Evolutionary conservation across 495 filamentous ascomycete genomes (phyloP), one percentile per base, ranked within the genome.

Genomic region (Penicillium paxilli): DNA sequence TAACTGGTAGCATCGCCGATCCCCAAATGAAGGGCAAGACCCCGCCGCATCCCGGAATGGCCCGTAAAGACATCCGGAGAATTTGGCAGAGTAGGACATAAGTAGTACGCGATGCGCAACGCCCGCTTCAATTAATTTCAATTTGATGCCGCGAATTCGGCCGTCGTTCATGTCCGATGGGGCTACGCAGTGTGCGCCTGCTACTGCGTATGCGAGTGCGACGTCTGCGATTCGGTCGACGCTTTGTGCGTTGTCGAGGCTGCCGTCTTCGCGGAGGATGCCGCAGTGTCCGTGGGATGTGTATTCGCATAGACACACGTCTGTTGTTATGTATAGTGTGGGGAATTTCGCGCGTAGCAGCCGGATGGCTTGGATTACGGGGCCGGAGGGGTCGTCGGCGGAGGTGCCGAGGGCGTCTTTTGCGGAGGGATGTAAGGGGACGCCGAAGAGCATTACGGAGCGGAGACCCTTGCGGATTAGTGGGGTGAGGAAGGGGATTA

Each of bases 81-180:
- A 98, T 66, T 98, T 98, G 51, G 94, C 94, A 28, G 91, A 88
- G 69, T 98, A 98, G 12, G 91, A 96, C 93, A 98, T 98, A 20
- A 98, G 77, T 47, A 96, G 84, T 8, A 89, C 83, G 62, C 87
- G 87, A 67, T 98, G 94, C 10, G 90, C 89, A 60, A 98, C 84
- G 49, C 92, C 92, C 23, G 87, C 83, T 67, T 96, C 91, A 47
- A 96, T 96, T 53, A 98, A 73, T 72, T 96, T 96, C 28, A 96
- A 80, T 74, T 98, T 98, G 66, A 98, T 98, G 51, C 92, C 93
- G 42, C 91, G 86, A 52, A 98, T 90, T 54, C 94, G 88, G 37
- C 94, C 94, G 65, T 98, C 94, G 66, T 98, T 98, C 94, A 98
- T 98, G 71, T 98, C 94, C 14, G 89, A 94, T 1, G 94, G 94